Evolutionary conservation across 345 rosid species (phyloP).

Genomic region (Firmiana major): DNA sequence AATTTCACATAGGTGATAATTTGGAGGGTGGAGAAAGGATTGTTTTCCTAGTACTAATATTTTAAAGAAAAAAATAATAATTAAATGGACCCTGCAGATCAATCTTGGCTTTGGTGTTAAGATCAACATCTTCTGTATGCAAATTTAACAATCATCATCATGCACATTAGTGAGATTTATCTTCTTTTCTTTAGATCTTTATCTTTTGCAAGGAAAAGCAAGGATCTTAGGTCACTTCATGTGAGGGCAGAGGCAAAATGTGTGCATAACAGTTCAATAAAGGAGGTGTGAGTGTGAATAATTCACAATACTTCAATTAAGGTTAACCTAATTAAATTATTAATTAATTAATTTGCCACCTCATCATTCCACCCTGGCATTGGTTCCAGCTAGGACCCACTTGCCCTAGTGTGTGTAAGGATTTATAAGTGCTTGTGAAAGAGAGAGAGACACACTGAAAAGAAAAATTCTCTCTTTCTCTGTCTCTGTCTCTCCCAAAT

Average conservation of each 20-base stretch:
- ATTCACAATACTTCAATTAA: neutral
- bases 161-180: slow-evolving; percentile 16
- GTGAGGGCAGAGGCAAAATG: slow-evolving; percentile 8
- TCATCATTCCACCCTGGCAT: slow-evolving; percentile 34
- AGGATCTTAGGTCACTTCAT: slow-evolving; percentile 58
- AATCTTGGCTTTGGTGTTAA: slow-evolving; percentile 30
- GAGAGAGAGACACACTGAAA: neutral
- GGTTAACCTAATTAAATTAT: neutral
- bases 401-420: slow-evolving; percentile 12
- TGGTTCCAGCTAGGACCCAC: slow-evolving; percentile 13
- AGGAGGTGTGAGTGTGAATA: neutral
- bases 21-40: neutral
- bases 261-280: neutral
- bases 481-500: slow-evolving; percentile 20
- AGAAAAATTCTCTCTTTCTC: slow-evolving; percentile 4
- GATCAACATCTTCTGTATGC: slow-evolving; percentile 12
- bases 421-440: slow-evolving; percentile 32
- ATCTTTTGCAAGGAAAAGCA: slow-evolving; percentile 43
- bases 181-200: slow-evolving; percentile 18
- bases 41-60: neutral
- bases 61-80: neutral
- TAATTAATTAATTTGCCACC: slow-evolving; percentile 23
- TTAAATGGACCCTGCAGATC: slow-evolving; percentile 21
- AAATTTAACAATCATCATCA: slow-evolving; percentile 17
- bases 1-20: neutral